These are phyloP conservation scores for Fraxinus anomala DNA, from an alignment of 257 asterid species.

Conservation along the genomic window DNA sequence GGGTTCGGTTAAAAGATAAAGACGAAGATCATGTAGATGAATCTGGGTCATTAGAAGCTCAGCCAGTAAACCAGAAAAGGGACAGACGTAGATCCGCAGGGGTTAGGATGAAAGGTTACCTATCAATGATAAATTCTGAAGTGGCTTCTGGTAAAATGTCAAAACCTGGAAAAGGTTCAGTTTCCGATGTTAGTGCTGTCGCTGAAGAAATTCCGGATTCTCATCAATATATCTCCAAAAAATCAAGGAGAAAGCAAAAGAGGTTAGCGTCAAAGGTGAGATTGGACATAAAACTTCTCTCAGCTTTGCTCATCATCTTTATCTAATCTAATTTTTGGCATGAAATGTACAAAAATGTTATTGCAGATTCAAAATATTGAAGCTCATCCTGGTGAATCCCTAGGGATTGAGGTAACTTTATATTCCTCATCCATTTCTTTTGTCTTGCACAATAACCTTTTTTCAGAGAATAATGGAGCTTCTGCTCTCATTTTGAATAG, in stretches of 20 bases:
- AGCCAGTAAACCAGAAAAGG: constrained; percentile 40
- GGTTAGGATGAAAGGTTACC: constrained; percentile 55
- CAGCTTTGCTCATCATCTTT: constrained; percentile 23
- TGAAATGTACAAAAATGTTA: constrained; percentile 30
- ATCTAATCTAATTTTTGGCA: constrained; percentile 20
- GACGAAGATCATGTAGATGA: constrained; percentile 63
- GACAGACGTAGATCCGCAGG: constrained; percentile 53
- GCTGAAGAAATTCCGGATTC: constrained; percentile 53
- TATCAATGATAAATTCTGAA: constrained; percentile 44
- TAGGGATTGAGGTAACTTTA: constrained; percentile 54
- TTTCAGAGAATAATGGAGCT: constrained; percentile 17
- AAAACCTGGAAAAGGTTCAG: constrained; percentile 55
- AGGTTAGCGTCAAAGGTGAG: constrained; percentile 51
- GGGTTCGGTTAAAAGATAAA: constrained; percentile 42
- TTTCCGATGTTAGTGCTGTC: constrained; percentile 39
- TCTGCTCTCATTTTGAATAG: constrained; percentile 10
- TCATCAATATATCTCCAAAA: constrained; percentile 39
- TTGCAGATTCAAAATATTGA: constrained; percentile 61
- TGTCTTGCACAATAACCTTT: neutral
- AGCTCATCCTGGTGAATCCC: constrained; percentile 51
- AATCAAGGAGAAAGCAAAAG: constrained; percentile 57
- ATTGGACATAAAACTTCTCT: constrained; percentile 14
- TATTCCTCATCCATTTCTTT: constrained; percentile 8
- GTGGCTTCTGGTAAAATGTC: constrained; percentile 50
- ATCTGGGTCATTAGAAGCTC: constrained; percentile 52